A percentile compares a stretch with the other conserved stretches of the same genome.
Conservation (phyloP, 768 basidiomycete species). For the Chalciporus pseudorubinellus region DNA sequence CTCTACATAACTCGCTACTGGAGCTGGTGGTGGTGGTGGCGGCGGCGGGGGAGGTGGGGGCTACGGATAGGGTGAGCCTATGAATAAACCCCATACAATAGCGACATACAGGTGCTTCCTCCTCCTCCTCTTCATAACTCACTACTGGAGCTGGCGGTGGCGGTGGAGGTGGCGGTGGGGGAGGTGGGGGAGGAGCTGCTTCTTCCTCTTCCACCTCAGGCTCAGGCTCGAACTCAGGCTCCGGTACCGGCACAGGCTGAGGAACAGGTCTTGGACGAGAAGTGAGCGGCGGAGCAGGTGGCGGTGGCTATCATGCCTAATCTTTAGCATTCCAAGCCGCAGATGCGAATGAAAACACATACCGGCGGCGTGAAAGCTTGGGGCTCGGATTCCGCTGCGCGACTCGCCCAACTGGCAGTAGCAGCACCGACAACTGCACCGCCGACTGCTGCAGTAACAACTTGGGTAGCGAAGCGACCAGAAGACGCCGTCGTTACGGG, state of each 20-base stretch:
- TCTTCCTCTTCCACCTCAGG: conserved; percentile 21
- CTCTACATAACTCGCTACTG: neutral
- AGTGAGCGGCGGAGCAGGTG: conserved; percentile 22
- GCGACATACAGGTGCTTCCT: conserved; percentile 10
- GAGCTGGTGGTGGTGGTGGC: neutral
- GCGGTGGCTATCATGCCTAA: conserved; percentile 24
- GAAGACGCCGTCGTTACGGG: conserved; percentile 39
- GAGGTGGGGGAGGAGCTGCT: conserved; percentile 12
- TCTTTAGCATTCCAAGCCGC: conserved; percentile 2
- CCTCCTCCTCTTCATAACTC: conserved; percentile 3
- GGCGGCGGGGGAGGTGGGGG: conserved; percentile 28
- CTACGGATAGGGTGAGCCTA: conserved; percentile 15
- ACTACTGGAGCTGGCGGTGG: conserved; percentile 33
- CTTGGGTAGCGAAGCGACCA: conserved; percentile 34
- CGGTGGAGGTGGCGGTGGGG: conserved; percentile 30
- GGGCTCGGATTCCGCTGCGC: conserved; percentile 25
- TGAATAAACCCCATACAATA: neutral
- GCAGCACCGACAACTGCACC: conserved; percentile 32
- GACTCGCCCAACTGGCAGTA: conserved; percentile 22
- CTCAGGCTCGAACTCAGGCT: conserved; percentile 22
- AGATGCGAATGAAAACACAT: conserved; percentile 10
- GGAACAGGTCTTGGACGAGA: conserved; percentile 20
- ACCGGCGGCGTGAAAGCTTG: conserved; percentile 32
- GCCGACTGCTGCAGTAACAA: conserved; percentile 30
- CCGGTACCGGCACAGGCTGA: conserved; percentile 16